A percentile compares a stretch with the other conserved stretches of the same genome.
phyloP scores from a whole-genome alignment of 352 stramenopile species.

The Phytophthora ramorum region DNA sequence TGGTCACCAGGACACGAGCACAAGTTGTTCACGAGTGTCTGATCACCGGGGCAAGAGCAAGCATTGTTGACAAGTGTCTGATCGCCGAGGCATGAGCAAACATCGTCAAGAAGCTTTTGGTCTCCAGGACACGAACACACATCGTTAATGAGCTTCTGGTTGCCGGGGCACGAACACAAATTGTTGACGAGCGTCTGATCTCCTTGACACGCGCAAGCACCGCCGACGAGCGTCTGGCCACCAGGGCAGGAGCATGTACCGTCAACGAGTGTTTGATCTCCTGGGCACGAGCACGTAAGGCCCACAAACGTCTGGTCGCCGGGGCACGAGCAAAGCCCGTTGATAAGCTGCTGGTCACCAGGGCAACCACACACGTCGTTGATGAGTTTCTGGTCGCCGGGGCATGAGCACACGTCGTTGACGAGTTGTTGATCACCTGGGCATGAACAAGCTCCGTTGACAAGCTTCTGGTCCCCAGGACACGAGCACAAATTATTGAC shows the following conservation, averaged over 20 bases:
- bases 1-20: constrained; percentile 2
- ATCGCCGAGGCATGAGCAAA: neutral
- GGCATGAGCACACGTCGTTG: neutral
- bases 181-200: neutral
- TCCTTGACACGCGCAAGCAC: neutral
- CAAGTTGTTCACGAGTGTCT: neutral
- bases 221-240: neutral
- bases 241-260: neutral
- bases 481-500: neutral
- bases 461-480: neutral
- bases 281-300: neutral
- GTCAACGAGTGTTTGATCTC: neutral
- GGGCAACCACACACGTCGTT: neutral
- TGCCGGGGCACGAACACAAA: neutral
- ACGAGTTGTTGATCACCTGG: neutral
- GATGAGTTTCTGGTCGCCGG: neutral
- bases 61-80: neutral
- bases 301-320: neutral
- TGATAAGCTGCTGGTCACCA: neutral
- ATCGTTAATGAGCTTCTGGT: neutral
- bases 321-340: neutral
- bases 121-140: neutral
- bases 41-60: constrained; percentile 3
- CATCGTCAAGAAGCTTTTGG: neutral
- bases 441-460: neutral